Base-by-base conservation (phyloP, 176 grass and related monocot genomes). In the Paspalum notatum region DNA sequence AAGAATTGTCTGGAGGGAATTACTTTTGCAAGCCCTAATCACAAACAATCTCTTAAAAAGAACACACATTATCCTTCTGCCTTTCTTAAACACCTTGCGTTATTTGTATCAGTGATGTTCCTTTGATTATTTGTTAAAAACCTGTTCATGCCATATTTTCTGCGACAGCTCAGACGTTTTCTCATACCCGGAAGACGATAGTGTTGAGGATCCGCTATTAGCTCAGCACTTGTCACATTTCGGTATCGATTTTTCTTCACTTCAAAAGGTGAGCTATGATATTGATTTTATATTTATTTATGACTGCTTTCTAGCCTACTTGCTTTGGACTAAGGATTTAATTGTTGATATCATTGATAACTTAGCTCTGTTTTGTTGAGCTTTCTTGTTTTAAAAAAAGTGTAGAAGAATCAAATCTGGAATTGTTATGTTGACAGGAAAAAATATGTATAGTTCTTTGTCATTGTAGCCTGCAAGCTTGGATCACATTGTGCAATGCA, bases 141-240 rank as follows among this genome's bases (percentile, higher is more conserved):
- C 59, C 50, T 79, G 20, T 72, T 94, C 51, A 88, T 85, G 75
- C 39, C 27, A 27, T 59, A 59, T 85, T 87, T 84, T 93, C 71
- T 85, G 85, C 86, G 93, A 88, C 92, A 95, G 88, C 73, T 95
- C 93, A 99, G 96, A 95, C 51, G 93, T 99, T 89, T 99, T 91
- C 84, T 99, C 96, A 71, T 99, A 99, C 72, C 92, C 96, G 12
- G 96, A 99, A 88, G 96, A 99, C 83, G 90, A 95, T 46, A 91
- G 92, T 48, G 87, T 99, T 83, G 96, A 95, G 78, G 93, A 99
- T 84, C 96, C 96, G 42, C 24, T 93, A 51, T 90, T 99, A 86
- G 96, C 96, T 91, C 92, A 99, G 80, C 96, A 99, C 58, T 80
- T 99, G 15, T 94, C 84, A 9, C 91, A 95, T 90, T 99, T 99